phyloP scores from a whole-genome alignment of 345 rosid genomes.

The Lumnitzera racemosa region DNA sequence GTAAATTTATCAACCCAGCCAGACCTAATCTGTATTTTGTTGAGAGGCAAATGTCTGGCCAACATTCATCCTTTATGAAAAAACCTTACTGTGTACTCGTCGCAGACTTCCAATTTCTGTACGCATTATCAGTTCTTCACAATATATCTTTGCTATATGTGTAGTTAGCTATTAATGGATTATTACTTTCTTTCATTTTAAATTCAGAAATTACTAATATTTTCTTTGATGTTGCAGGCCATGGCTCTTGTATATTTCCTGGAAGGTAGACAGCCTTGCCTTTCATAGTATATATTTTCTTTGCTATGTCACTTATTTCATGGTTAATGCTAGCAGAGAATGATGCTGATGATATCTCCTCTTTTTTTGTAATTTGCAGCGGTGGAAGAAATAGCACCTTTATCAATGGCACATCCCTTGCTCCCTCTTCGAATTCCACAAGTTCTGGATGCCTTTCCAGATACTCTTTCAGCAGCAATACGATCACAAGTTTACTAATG shows the following conservation, averaged over 20 bases:
- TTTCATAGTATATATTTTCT: not conserved
- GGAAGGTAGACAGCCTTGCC: slow-evolving; percentile 47
- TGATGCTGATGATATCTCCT: slow-evolving; percentile 6
- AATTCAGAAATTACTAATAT: not conserved
- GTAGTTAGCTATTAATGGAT: not conserved
- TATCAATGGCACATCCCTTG: slow-evolving; percentile 49
- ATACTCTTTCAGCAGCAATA: slow-evolving; percentile 18
- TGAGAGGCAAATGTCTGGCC: no score
- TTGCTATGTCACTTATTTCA: not conserved
- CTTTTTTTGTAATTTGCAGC: slow-evolving; percentile 27
- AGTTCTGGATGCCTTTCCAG: slow-evolving; percentile 38
- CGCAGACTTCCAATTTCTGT: no score
- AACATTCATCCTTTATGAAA: no score
- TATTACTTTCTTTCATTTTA: not conserved
- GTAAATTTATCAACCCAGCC: no score
- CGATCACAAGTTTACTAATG: slow-evolving; percentile 41
- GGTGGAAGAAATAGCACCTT: slow-evolving; percentile 58
- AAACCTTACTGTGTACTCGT: no score
- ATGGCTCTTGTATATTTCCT: slow-evolving; percentile 62
- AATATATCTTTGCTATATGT: not conserved
- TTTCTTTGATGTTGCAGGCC: slow-evolving; percentile 44
- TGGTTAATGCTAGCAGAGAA: not conserved
- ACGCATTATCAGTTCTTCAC: not conserved
- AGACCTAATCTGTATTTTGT: no score
- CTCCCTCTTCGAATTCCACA: slow-evolving; percentile 78